Base-by-base conservation (phyloP, 306 rosid genomes). In the Sicyos baderoa region DNA sequence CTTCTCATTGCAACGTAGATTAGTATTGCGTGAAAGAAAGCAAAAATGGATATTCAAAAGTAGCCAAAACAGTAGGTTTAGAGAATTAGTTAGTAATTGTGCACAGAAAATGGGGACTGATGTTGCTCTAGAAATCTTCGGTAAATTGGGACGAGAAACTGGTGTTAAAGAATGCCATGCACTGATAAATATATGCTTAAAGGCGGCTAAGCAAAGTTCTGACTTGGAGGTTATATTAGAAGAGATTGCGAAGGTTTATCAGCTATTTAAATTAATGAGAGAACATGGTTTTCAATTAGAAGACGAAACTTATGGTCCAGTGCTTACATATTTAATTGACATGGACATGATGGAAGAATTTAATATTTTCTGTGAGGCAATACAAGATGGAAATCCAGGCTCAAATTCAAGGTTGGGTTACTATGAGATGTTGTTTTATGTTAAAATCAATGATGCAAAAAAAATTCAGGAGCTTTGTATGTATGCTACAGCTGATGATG, bases 381-480 rank as follows among this genome's bases (percentile, higher is more conserved):
- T 93, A 65, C 76, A 85, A 72, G 79, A 82, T 5, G 81, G 66
- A 56, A 85, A 81, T 81, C 89, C 91, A 37, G 57, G 73, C 56
- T 80, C 82, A 13, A 19, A 47, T 77, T 40, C 84, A 22, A 85
- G 82, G 75, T 66, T 93, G 66, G 91, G 96, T 53, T 90, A 89
- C 85, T 90, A 89, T 54, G 94, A 89, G 80, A 88, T 93, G 97
- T 59, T 72, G 84, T 44, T 89, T 35, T 90, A 88, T 87, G 60
- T 88, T 75, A 84, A 75, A 75, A 79, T 86, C 48, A 57, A 86
- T 17, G 78, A 90, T 17, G 87, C 71, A 75, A 83, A 88, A 79
- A 93, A 82, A 80, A 83, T 93, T 78, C 87, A 55, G 57, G 87
- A 74, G 75, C 77, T 89, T 54, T 88, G 91, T 79, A 45, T 84